These are phyloP conservation scores for Cladobotryum protrusum DNA, from an alignment of 2,329 filamentous ascomycete genomes.

Conservation along the genomic window DNA sequence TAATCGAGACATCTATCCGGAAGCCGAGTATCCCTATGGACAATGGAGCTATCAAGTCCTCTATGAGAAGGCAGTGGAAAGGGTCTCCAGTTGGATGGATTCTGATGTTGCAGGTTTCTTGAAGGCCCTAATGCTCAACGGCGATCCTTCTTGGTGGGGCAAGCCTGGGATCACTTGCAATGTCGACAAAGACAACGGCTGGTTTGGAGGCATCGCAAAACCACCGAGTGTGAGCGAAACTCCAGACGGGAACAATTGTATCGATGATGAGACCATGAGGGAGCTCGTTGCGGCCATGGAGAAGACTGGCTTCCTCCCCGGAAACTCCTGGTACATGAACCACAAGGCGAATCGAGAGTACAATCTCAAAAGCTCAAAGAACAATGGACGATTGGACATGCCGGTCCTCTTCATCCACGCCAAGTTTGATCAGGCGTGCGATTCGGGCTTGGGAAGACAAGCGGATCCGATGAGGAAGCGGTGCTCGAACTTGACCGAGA, in stretches of 20 bases:
- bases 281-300: slow-evolving; percentile 26
- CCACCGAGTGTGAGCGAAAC: not conserved
- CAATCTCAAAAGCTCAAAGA: slow-evolving; percentile 17
- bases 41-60: slow-evolving; percentile 27
- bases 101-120: slow-evolving; percentile 13
- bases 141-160: not conserved
- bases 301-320: slow-evolving; percentile 31
- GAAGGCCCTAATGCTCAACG: slow-evolving; percentile 6
- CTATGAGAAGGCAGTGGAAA: slow-evolving; percentile 22
- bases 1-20: slow-evolving; percentile 40
- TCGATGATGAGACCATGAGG: slow-evolving; percentile 14
- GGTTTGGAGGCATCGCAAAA: slow-evolving; percentile 13
- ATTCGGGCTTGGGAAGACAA: slow-evolving; percentile 27
- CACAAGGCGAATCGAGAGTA: slow-evolving; percentile 36
- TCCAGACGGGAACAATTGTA: slow-evolving; percentile 1
- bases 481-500: slow-evolving; percentile 33
- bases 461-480: slow-evolving; percentile 27
- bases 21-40: slow-evolving; percentile 30
- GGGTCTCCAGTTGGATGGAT: slow-evolving; percentile 14
- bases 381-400: slow-evolving; percentile 29
- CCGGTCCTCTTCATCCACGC: slow-evolving; percentile 30
- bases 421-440: slow-evolving; percentile 32
- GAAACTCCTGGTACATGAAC: slow-evolving; percentile 31
- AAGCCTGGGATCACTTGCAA: slow-evolving; percentile 5
- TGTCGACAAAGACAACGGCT: slow-evolving; percentile 9